Base-by-base conservation (phyloP, 805 yeast species). In the Naumovozyma castellii region DNA sequence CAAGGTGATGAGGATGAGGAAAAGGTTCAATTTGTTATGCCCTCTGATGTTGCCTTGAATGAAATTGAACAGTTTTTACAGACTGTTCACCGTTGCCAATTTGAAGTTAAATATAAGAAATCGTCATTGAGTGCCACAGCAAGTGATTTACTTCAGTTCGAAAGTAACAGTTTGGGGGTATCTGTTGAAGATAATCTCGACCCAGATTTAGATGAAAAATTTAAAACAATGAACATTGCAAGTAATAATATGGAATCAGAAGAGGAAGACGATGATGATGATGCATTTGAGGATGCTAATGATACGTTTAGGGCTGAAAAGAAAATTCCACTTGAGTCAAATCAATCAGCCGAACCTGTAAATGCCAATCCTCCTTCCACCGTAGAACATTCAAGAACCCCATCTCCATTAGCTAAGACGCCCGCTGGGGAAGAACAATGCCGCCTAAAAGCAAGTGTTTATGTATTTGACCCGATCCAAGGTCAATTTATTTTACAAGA, bases 1-100 rank as follows among this genome's bases (percentile, higher is more conserved):
- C 78, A 77, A 34, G 96, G 95, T n/a, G 96, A 88, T 51, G 71
- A 73, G 13, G 68, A 71, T 4, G 96, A 86, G 18, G 97, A 88
- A 53, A 64, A 69, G 46, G 86, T 81, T 59, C 94, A 87, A 60
- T 88, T 84, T 61, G 70, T 82, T 17, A 75, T 85, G 37, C 84
- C 78, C 44, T 72, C 71, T 36, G 70, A 72, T 12, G 73, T 78
- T n/a, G 66, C 75, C 6, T 47, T 52, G 12, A 43, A 65, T 13
- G 74, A 68, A 18, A 74, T 81, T 31, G 76, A 80, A 25, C 67
- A 69, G 33, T 90, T 90, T 57, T 72, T 80, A 64, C 56, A 65
- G 18, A 67, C 77, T 1, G 67, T 85, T 12, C 71, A 75, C 51
- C 72, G 73, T 42, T 84, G 95, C 52, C 75, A 79, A 49, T 90